phyloP scores from a whole-genome alignment of 139 green algal species.

The Spirogloea muscicola region DNA sequence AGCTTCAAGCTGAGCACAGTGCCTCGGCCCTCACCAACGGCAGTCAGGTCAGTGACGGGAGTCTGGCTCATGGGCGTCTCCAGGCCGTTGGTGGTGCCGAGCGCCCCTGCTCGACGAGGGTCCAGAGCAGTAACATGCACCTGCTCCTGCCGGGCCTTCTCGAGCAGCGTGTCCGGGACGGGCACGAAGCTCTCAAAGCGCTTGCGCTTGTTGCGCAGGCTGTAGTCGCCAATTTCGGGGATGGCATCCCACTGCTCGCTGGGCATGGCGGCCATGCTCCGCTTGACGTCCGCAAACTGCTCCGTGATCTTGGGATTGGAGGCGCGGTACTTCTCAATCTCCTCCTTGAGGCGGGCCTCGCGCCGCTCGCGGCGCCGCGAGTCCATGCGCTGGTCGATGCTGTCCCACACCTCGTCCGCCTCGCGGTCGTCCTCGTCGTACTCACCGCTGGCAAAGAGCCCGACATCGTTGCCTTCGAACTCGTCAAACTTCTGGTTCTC shows the following conservation, averaged over 20 bases:
- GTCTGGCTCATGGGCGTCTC: constrained; percentile 52
- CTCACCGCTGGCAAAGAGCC: constrained; percentile 66
- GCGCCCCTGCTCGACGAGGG: constrained; percentile 1
- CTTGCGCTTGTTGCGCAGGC: constrained; percentile 76
- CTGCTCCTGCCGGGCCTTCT: constrained; percentile 61
- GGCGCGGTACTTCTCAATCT: constrained; percentile 86
- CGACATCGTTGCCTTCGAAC: constrained; percentile 93
- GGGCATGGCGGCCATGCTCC: constrained; percentile 74
- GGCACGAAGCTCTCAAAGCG: constrained; percentile 75
- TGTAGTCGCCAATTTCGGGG: constrained; percentile 97
- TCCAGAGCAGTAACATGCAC: constrained; percentile 49
- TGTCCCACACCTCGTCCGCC: constrained; percentile 92
- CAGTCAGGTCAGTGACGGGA: constrained; percentile 81
- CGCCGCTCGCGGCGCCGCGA: constrained; percentile 68
- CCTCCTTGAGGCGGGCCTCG: constrained; percentile 82
- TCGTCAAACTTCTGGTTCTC: constrained; percentile 83
- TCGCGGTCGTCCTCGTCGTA: constrained; percentile 88
- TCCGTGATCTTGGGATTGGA: constrained; percentile 98
- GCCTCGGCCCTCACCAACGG: constrained; percentile 75
- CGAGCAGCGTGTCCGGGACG: constrained; percentile 86
- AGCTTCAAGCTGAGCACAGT: constrained; percentile 91
- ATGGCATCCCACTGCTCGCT: constrained; percentile 85
- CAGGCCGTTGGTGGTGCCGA: constrained; percentile 12
- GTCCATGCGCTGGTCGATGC: constrained; percentile 89
- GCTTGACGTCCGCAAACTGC: constrained; percentile 96